Evolutionary conservation across 345 rosid genomes (phyloP).

Genomic region (Hypericum androsaemum): DNA sequence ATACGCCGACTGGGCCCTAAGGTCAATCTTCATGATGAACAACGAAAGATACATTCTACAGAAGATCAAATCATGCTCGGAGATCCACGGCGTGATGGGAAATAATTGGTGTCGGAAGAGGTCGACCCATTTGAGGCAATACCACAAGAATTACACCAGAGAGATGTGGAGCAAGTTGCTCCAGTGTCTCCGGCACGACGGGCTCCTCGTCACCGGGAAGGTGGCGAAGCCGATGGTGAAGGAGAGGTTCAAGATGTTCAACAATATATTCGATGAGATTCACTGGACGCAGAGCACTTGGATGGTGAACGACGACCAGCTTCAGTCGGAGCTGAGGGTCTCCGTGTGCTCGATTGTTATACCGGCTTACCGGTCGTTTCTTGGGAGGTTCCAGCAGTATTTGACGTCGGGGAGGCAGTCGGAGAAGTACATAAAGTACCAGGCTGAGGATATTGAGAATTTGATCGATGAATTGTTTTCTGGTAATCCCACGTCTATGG

Average conservation of each 20-base stretch:
- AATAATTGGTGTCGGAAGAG: conserved; percentile 5
- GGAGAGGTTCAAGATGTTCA: conserved; percentile 10
- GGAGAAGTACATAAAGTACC: conserved; percentile 8
- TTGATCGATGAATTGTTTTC: conserved; percentile 5
- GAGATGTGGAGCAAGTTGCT: conserved; percentile 7
- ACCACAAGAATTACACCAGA: conserved; percentile 2
- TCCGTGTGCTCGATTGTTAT: conserved; percentile 6
- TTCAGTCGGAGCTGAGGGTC: conserved; percentile 7
- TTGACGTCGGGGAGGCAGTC: conserved; percentile 3
- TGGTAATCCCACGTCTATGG: conserved; percentile 1
- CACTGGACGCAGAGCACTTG: conserved; percentile 6
- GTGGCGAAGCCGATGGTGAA: conserved; percentile 1
- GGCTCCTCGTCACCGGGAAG: not conserved
- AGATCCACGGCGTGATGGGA: conserved; percentile 8
- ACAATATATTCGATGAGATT: conserved; percentile 1
- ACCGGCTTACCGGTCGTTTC: conserved; percentile 8
- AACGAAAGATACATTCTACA: conserved; percentile 4
- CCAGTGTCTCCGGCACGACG: conserved; percentile 3
- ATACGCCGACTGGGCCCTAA: not conserved
- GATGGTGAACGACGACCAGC: conserved; percentile 5
- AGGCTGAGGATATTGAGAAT: conserved; percentile 9
- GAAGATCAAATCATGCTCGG: conserved; percentile 1
- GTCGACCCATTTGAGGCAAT: conserved; percentile 5
- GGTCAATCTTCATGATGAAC: conserved; percentile 1
- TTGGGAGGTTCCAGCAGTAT: conserved; percentile 4